Evolutionary conservation across 305 asterid species (phyloP).

Genomic region (Fraxinus paxiana): DNA sequence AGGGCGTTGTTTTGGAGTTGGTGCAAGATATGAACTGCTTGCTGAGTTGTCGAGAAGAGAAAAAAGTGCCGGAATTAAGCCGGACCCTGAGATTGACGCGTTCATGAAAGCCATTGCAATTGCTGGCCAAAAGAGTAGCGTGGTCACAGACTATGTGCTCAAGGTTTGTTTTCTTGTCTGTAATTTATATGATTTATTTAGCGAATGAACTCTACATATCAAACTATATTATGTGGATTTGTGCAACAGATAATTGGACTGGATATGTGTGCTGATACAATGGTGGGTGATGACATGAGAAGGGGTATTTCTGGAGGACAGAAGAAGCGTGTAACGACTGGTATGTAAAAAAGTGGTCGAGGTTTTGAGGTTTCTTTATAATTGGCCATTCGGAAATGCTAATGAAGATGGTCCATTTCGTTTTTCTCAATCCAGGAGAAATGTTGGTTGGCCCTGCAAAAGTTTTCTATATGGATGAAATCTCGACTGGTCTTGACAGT

Average conservation of each 20-base stretch:
- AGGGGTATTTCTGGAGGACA: conserved; percentile 49
- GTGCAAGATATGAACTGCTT: conserved; percentile 41
- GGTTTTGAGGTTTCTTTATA: not conserved
- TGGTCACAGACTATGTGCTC: conserved; percentile 43
- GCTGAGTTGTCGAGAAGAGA: conserved; percentile 43
- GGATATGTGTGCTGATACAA: conserved; percentile 39
- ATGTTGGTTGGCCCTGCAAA: conserved; percentile 52
- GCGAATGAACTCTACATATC: not conserved
- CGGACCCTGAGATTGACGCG: conserved; percentile 49
- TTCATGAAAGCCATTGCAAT: conserved; percentile 46
- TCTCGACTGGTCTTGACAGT: conserved; percentile 49
- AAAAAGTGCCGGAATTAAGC: conserved; percentile 37
- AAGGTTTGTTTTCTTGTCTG: conserved; percentile 29
- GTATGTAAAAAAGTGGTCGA: conserved; percentile 10
- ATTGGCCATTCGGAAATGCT: not conserved
- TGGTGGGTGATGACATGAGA: conserved; percentile 47
- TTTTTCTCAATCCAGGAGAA: conserved; percentile 35
- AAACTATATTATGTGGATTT: not conserved
- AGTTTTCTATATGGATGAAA: conserved; percentile 49
- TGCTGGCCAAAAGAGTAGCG: conserved; percentile 37
- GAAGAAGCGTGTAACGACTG: conserved; percentile 42
- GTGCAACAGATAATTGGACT: conserved; percentile 35
- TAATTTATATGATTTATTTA: not conserved
- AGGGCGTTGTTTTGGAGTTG: conserved; percentile 43
- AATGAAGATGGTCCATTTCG: not conserved